Percentiles rank a stretch among this genome's conserved stretches.
Conservation (phyloP, 345 rosid species). For the Salix koriyanagi region DNA sequence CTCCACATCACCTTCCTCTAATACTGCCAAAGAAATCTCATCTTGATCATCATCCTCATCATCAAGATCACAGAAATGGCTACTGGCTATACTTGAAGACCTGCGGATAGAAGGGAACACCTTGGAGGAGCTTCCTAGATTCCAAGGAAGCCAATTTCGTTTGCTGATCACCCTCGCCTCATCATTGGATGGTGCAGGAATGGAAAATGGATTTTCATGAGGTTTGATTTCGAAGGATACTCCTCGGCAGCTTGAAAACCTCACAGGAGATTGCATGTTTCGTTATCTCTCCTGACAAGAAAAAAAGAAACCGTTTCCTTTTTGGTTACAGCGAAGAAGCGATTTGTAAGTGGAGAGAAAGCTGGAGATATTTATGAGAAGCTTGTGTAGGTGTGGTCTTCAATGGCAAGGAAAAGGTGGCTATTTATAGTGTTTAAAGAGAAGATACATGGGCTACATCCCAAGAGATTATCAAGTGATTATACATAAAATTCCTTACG, state of each 20-base stretch:
- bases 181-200: constrained; percentile 9
- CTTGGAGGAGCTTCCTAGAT: constrained; percentile 31
- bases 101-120: constrained; percentile 40
- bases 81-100: constrained; percentile 50
- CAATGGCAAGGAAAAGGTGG: not conserved
- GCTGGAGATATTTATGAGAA: not conserved
- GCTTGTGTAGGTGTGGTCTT: not conserved
- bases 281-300: not conserved
- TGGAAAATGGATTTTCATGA: constrained; percentile 43
- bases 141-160: constrained; percentile 38
- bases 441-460: not conserved
- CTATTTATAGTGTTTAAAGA: not conserved
- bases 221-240: constrained; percentile 64
- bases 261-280: constrained; percentile 38
- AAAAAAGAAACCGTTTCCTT: not conserved
- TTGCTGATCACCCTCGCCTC: not conserved
- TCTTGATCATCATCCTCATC: constrained; percentile 23
- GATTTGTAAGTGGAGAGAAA: not conserved
- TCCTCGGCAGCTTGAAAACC: constrained; percentile 71
- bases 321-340: not conserved
- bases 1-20: constrained; percentile 42
- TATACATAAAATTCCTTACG: not conserved
- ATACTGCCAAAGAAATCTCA: not conserved
- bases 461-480: not conserved
- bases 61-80: constrained; percentile 76